A percentile compares a stretch with the other conserved stretches of the same genome.
phyloP scores from a whole-genome alignment of 2,329 filamentous ascomycete species.

The Pseudogymnoascus sp. region DNA sequence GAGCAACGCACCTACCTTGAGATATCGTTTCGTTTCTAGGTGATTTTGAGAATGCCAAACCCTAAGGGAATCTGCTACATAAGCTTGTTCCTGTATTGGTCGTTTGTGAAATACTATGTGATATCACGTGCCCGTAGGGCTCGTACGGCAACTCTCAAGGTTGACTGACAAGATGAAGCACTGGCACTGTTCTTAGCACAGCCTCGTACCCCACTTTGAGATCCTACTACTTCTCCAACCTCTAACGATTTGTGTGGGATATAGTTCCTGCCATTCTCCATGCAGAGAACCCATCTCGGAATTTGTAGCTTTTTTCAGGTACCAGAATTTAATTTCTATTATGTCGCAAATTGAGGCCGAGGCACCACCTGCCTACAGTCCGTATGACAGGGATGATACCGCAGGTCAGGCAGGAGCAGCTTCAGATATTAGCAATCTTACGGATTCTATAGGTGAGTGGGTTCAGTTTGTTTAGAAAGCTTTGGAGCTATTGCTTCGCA shows the following conservation, averaged over 20 bases:
- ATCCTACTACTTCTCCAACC: background rate
- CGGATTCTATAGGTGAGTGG: background rate
- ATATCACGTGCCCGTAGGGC: background rate
- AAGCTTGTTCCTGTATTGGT: background rate
- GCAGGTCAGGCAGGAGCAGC: background rate
- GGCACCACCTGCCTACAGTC: background rate
- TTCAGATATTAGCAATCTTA: background rate
- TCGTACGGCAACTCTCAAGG: background rate
- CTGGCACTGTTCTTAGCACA: background rate
- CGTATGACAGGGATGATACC: background rate
- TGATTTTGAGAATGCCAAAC: background rate
- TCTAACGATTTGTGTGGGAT: background rate
- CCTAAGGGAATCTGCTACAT: background rate
- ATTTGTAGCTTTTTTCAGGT: background rate
- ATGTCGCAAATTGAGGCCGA: background rate
- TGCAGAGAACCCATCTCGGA: background rate
- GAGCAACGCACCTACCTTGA: background rate
- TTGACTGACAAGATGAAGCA: background rate
- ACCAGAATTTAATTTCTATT: background rate
- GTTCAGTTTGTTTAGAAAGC: background rate
- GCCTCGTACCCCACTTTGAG: background rate
- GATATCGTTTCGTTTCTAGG: background rate
- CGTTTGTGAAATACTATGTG: background rate
- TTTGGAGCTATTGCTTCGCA: background rate
- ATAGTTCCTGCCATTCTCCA: background rate